phyloP scores from a whole-genome alignment of 2,329 filamentous ascomycete genomes.

The Cordyceps cateniannulata region DNA sequence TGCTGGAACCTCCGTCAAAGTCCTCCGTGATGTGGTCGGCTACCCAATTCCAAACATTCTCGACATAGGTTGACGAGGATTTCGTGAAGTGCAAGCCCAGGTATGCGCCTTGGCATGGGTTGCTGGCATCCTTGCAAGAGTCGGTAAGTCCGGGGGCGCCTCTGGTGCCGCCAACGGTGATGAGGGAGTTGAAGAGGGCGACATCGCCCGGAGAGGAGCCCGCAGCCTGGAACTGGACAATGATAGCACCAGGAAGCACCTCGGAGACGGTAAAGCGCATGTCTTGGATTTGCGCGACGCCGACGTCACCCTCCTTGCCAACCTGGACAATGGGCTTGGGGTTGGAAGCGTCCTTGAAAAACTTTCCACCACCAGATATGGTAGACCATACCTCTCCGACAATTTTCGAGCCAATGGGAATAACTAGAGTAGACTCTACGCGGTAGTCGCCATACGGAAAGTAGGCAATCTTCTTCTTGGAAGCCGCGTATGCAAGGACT shows the following conservation, averaged over 20 bases:
- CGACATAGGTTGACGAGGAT: conserved; percentile 6
- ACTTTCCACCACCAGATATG: conserved; percentile 39
- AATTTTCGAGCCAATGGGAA: conserved; percentile 38
- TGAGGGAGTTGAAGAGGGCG: conserved; percentile 40
- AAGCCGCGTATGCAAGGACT: conserved; percentile 30
- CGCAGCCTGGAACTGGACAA: conserved; percentile 45
- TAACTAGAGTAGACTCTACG: conserved; percentile 21
- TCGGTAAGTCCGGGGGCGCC: conserved; percentile 31
- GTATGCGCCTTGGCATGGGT: conserved; percentile 40
- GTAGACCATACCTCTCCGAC: conserved; percentile 50
- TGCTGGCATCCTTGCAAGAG: conserved; percentile 27
- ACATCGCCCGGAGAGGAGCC: conserved; percentile 40
- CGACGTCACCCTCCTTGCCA: conserved; percentile 34
- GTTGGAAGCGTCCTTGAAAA: conserved; percentile 36
- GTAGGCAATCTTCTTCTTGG: conserved; percentile 23
- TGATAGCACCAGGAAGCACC: conserved; percentile 30
- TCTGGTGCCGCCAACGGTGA: conserved; percentile 39
- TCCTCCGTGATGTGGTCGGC: conserved; percentile 42
- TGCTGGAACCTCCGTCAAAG: conserved; percentile 35
- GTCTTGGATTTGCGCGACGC: conserved; percentile 43
- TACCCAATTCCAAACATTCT: conserved; percentile 31
- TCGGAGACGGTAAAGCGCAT: conserved; percentile 45
- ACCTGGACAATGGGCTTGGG: conserved; percentile 35
- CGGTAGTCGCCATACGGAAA: conserved; percentile 24
- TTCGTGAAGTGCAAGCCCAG: conserved; percentile 42